These are phyloP conservation scores for Aschersonia sp. DNA, from an alignment of 2,329 filamentous ascomycete species.

Conservation along the genomic window DNA sequence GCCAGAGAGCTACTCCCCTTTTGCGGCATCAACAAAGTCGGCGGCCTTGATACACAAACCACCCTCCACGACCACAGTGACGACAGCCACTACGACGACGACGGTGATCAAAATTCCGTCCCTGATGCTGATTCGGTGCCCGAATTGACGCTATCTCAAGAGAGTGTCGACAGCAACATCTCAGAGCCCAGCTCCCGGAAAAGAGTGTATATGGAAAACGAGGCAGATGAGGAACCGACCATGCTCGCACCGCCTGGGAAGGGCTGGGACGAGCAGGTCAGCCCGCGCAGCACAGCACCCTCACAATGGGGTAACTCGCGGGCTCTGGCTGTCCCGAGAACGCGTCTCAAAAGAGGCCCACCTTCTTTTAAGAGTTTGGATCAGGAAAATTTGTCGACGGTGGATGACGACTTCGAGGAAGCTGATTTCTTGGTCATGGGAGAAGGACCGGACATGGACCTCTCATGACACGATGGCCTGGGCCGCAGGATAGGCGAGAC, in stretches of 20 bases:
- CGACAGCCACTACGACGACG: slow-evolving; percentile 10
- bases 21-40: slow-evolving; percentile 65
- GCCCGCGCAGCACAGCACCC: slow-evolving; percentile 23
- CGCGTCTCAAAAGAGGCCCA: slow-evolving; percentile 13
- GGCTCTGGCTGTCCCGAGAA: slow-evolving; percentile 32
- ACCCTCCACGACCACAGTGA: slow-evolving; percentile 12
- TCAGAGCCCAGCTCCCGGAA: slow-evolving; percentile 25
- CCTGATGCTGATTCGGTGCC: slow-evolving; percentile 26
- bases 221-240: slow-evolving; percentile 14
- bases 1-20: slow-evolving; percentile 60
- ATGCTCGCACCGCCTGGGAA: slow-evolving; percentile 2
- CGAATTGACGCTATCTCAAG: slow-evolving; percentile 39
- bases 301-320: slow-evolving; percentile 24
- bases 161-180: slow-evolving; percentile 27
- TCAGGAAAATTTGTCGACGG: slow-evolving; percentile 31
- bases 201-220: slow-evolving; percentile 30
- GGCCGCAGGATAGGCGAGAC: too few relatives aligned
- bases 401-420: slow-evolving; percentile 49
- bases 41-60: slow-evolving; percentile 50
- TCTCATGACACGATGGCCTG: slow-evolving; percentile 2
- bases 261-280: slow-evolving; percentile 23
- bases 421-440: slow-evolving; percentile 46
- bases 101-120: slow-evolving; percentile 4
- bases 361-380: slow-evolving; percentile 11
- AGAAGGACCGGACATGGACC: slow-evolving; percentile 27